These are phyloP conservation scores for Ophiocordyceps robertsii DNA, from an alignment of 2,329 filamentous ascomycete genomes.

Conservation along the genomic window DNA sequence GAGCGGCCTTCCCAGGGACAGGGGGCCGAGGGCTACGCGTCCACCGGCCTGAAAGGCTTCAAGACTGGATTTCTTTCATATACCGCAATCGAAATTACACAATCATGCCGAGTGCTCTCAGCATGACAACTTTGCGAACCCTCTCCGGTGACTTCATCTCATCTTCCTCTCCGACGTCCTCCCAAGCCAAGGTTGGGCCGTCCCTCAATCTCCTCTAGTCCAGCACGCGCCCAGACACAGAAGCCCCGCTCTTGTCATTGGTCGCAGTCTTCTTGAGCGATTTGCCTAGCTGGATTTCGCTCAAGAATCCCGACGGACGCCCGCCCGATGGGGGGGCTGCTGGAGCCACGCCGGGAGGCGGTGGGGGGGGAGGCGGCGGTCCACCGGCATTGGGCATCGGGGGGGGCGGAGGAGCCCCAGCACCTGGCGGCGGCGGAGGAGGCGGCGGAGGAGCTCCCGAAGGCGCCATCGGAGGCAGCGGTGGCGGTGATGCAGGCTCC, in stretches of 20 bases:
- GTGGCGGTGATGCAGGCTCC: slow-evolving; percentile 6
- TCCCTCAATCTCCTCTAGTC: slow-evolving; percentile 19
- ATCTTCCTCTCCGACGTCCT: background rate
- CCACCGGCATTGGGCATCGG: slow-evolving; percentile 16
- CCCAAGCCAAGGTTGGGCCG: background rate
- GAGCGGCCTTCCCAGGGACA: background rate
- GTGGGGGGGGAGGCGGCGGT: slow-evolving; percentile 31
- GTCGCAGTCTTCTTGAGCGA: slow-evolving; percentile 78
- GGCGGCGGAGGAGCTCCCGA: slow-evolving; percentile 7
- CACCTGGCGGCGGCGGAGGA: slow-evolving; percentile 18
- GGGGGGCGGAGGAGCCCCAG: slow-evolving; percentile 24
- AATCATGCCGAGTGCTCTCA: background rate
- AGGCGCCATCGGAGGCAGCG: background rate
- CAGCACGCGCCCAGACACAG: slow-evolving; percentile 64
- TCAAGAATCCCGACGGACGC: slow-evolving; percentile 53
- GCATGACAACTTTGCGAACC: background rate
- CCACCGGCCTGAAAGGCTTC: background rate
- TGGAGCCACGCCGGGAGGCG: slow-evolving; percentile 27
- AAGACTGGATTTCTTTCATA: background rate
- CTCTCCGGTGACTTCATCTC: background rate
- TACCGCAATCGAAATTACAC: background rate
- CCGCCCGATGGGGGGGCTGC: slow-evolving; percentile 33
- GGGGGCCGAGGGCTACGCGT: background rate
- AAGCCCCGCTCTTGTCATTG: slow-evolving; percentile 66
- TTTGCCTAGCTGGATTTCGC: slow-evolving; percentile 71